Base-by-base conservation (phyloP, 805 yeast species). In the Wickerhamomyces bisporus region DNA sequence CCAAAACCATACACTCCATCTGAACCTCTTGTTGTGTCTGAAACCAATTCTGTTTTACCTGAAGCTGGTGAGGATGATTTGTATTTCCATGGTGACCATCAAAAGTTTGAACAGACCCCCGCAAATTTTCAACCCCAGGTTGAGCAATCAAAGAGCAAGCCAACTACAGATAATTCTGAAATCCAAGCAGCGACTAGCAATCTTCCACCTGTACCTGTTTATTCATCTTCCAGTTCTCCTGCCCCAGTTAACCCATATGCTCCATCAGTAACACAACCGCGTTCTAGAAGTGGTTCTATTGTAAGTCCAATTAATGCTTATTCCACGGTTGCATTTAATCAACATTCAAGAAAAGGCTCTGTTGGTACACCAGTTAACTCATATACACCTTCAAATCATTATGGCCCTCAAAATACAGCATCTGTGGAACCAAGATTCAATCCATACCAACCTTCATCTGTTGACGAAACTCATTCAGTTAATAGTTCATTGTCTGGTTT, bases 1-100 rank as follows among this genome's bases (percentile, higher is more conserved):
- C 32, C 39, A 20, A 35, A 30, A 21, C 30, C 47, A 5, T 41
- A 43, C 18, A 37, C 45, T 10, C 48, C 50, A 16, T 10, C 31
- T 10, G 26, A 21, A 12, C 13, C 20, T 8, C 12, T 8, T 21
- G 26, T 11, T 11, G 35, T 16, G 14, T n/a, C n/a, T n/a, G n/a
- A n/a, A n/a, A n/a, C n/a, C n/a, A n/a, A n/a, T n/a, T n/a, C n/a
- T n/a, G 4, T 12, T 6, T 14, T 13, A 23, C 20, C 15, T 24
- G 14, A 32, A 23, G 12, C 20, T 12, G 30, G 18, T 5, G 16
- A 29, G 3, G 30, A 16, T 11, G 25, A 8, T 7, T 15, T 18
- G n/a, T n/a, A n/a, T n/a, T n/a, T n/a, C n/a, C n/a, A n/a, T n/a
- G n/a, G n/a, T n/a, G n/a, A n/a, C n/a, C n/a, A n/a, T n/a, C n/a